These are phyloP conservation scores for Cryoendolithus antarcticus DNA, from an alignment of 2,329 filamentous ascomycete genomes.

Conservation along the genomic window DNA sequence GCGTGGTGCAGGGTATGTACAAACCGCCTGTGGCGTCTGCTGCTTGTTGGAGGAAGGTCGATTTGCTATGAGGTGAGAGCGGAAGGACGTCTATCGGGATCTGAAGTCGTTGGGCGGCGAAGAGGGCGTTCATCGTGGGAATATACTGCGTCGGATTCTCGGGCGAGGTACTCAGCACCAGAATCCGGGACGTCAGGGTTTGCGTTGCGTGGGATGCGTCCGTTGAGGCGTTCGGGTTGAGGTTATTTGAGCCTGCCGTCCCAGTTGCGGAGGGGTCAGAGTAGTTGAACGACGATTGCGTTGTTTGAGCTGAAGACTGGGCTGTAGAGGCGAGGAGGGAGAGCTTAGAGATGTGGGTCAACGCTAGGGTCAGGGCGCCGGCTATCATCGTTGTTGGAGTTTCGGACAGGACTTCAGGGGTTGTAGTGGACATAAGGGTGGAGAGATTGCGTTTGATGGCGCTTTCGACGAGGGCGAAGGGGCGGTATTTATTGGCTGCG, in stretches of 20 bases:
- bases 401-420: slow-evolving; percentile 47
- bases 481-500: slow-evolving; percentile 79
- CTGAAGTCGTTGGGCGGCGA: slow-evolving; percentile 76
- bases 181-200: slow-evolving; percentile 65
- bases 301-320: slow-evolving; percentile 39
- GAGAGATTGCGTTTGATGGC: slow-evolving; percentile 64
- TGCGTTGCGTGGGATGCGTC: slow-evolving; percentile 25
- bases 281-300: slow-evolving; percentile 36
- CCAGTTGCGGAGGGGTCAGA: slow-evolving; percentile 33
- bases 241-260: slow-evolving; percentile 38
- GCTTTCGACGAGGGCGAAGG: slow-evolving; percentile 77
- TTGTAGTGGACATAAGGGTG: slow-evolving; percentile 59
- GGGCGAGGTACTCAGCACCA: slow-evolving; percentile 81
- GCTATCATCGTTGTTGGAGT: slow-evolving; percentile 77
- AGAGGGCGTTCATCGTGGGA: slow-evolving; percentile 95
- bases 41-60: slow-evolving; percentile 90
- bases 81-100: slow-evolving; percentile 90
- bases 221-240: slow-evolving; percentile 13
- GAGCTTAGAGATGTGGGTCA: slow-evolving; percentile 81
- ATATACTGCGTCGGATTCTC: slow-evolving; percentile 87
- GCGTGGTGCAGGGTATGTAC: slow-evolving; percentile 44
- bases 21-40: slow-evolving; percentile 59
- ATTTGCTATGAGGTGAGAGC: slow-evolving; percentile 57
- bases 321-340: slow-evolving; percentile 32
- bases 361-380: slow-evolving; percentile 77